phyloP scores from a whole-genome alignment of 495 filamentous ascomycete species.

The Penicillium bialowiezense region DNA sequence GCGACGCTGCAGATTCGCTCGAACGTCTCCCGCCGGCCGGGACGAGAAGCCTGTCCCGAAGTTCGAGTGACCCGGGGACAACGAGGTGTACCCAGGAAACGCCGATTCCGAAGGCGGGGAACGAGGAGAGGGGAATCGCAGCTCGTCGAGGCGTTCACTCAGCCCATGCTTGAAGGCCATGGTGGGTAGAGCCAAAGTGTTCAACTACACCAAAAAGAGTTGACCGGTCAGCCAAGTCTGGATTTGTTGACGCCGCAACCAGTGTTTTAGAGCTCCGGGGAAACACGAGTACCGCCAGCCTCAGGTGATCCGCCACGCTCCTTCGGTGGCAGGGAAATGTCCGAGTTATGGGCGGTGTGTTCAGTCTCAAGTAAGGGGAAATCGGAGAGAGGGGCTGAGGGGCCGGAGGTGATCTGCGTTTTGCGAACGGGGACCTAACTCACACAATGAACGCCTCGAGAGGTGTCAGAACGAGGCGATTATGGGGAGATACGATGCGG shows the following conservation, averaged over 20 bases:
- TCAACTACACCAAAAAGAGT: conserved; percentile 31
- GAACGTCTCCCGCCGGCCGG: conserved; percentile 56
- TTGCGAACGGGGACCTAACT: conserved; percentile 26
- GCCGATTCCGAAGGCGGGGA: conserved; percentile 67
- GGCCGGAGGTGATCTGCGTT: conserved; percentile 34
- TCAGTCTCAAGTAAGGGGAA: conserved; percentile 38
- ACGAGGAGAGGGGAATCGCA: conserved; percentile 74
- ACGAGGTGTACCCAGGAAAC: conserved; percentile 67
- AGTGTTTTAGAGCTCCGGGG: conserved; percentile 6
- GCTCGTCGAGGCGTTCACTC: conserved; percentile 67
- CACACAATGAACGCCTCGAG: conserved; percentile 48
- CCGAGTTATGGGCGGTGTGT: conserved; percentile 30
- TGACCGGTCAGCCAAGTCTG: conserved; percentile 20
- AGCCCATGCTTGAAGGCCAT: conserved; percentile 68
- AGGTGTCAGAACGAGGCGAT: conserved; percentile 17
- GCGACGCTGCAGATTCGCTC: conserved; percentile 77
- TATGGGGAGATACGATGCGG: conserved; percentile 8
- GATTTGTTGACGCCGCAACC: conserved; percentile 6
- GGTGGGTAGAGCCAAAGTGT: conserved; percentile 30
- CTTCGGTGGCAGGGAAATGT: conserved; percentile 8
- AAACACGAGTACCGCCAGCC: conserved; percentile 7
- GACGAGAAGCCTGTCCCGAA: conserved; percentile 51
- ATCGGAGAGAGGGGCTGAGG: conserved; percentile 39
- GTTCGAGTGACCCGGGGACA: conserved; percentile 62
- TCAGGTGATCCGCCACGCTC: conserved; percentile 2